phyloP scores from a whole-genome alignment of 2,329 filamentous ascomycete species.

The Nemania diffusa region DNA sequence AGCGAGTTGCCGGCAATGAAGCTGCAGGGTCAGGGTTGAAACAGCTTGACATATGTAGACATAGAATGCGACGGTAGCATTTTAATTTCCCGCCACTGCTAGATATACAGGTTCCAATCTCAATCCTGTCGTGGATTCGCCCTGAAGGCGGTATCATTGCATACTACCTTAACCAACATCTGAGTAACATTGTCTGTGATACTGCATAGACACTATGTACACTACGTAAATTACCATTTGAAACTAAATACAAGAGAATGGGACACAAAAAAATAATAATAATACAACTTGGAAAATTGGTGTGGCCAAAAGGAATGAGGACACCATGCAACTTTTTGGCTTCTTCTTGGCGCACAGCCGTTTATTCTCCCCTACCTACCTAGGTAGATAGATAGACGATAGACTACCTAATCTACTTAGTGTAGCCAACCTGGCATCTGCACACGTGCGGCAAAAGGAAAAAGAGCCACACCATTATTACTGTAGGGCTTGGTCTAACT shows the following conservation, averaged over 20 bases:
- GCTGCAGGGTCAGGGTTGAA: constrained; percentile 32
- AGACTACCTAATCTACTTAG: too few relatives aligned
- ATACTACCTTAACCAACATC: neutral
- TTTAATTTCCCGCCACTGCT: constrained; percentile 19
- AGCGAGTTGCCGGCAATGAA: constrained; percentile 31
- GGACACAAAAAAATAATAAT: neutral
- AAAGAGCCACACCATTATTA: constrained; percentile 30
- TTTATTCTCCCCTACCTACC: neutral
- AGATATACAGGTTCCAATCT: constrained; percentile 7
- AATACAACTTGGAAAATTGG: neutral
- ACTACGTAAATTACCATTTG: too few relatives aligned
- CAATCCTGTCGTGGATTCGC: neutral
- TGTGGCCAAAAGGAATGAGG: neutral
- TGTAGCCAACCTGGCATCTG: constrained; percentile 30
- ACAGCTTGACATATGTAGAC: constrained; percentile 7
- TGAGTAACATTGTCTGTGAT: too few relatives aligned
- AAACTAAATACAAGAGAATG: neutral
- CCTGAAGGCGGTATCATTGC: neutral
- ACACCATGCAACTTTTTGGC: constrained; percentile 1
- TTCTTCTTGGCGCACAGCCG: constrained; percentile 23
- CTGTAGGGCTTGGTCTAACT: constrained; percentile 37
- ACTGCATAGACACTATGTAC: too few relatives aligned
- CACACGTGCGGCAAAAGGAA: constrained; percentile 32
- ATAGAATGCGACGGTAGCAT: constrained; percentile 31
- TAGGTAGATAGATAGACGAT: too few relatives aligned